phyloP scores from a whole-genome alignment of 805 yeast species.

The Lachancea cidri region DNA sequence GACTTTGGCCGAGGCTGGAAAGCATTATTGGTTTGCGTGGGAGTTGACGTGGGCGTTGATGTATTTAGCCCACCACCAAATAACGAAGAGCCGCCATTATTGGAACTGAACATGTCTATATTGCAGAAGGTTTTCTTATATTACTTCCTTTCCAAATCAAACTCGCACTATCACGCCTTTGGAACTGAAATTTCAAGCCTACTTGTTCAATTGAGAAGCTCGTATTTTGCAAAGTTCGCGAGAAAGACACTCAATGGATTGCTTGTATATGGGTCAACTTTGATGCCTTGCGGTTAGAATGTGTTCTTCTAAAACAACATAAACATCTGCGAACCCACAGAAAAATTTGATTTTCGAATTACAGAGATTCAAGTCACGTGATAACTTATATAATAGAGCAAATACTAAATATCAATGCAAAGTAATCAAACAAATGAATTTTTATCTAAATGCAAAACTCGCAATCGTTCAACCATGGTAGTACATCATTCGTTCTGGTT shows the following conservation, averaged over 20 bases:
- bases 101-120: slow-evolving; percentile 21
- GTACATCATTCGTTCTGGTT: slow-evolving; percentile 10
- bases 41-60: slow-evolving; percentile 32
- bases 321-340: neutral
- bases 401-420: no score
- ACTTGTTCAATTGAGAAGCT: neutral
- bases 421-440: neutral
- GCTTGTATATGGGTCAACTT: no score
- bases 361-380: neutral
- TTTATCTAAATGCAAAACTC: neutral
- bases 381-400: no score
- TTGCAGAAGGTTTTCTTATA: neutral
- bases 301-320: neutral
- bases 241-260: neutral
- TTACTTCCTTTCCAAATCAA: no score
- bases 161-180: no score
- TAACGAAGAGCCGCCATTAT: slow-evolving; percentile 19
- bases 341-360: neutral
- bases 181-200: no score
- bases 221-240: neutral
- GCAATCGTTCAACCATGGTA: slow-evolving; percentile 19
- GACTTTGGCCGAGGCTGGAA: slow-evolving; percentile 22
- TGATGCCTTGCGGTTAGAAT: no score
- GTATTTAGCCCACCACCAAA: slow-evolving; percentile 26
- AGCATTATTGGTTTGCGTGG: slow-evolving; percentile 22